phyloP scores from a whole-genome alignment of 1,284 basidiomycete genomes.

The Singerocomus inundabilis region DNA sequence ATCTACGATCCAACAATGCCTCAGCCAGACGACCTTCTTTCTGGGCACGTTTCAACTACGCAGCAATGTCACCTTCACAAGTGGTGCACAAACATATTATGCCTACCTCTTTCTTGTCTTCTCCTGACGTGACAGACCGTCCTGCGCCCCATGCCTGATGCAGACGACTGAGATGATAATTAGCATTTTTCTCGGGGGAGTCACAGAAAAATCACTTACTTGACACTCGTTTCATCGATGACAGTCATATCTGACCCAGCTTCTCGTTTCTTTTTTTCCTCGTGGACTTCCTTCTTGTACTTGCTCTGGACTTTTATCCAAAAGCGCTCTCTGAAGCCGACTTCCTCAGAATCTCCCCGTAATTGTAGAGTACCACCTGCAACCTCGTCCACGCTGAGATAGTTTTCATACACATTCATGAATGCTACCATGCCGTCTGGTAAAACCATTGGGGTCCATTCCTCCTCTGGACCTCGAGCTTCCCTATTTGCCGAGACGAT shows the following conservation, averaged over 20 bases:
- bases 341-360: slow-evolving; percentile 78
- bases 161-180: slow-evolving; percentile 50
- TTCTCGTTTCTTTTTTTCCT: slow-evolving; percentile 75
- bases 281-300: slow-evolving; percentile 83
- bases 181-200: slow-evolving; percentile 5
- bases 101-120: slow-evolving; percentile 70
- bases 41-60: slow-evolving; percentile 77
- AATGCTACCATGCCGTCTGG: slow-evolving; percentile 81
- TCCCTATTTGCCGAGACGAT: slow-evolving; percentile 79
- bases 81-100: slow-evolving; percentile 9
- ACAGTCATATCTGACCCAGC: slow-evolving; percentile 51
- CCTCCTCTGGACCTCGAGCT: slow-evolving; percentile 83
- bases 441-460: slow-evolving; percentile 78
- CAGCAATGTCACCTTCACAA: slow-evolving; percentile 6
- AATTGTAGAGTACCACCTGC: slow-evolving; percentile 77
- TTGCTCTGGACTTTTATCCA: slow-evolving; percentile 89
- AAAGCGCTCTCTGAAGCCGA: slow-evolving; percentile 79
- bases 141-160: slow-evolving; percentile 90
- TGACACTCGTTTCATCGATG: slow-evolving; percentile 67
- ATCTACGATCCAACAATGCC: slow-evolving; percentile 82
- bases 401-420: slow-evolving; percentile 83
- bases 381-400: slow-evolving; percentile 77
- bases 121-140: slow-evolving; percentile 64
- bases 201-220: slow-evolving; percentile 48
- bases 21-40: slow-evolving; percentile 89